These are phyloP conservation scores for Aspergillus uvarum DNA, from an alignment of 2,329 filamentous ascomycete genomes.

Conservation along the genomic window DNA sequence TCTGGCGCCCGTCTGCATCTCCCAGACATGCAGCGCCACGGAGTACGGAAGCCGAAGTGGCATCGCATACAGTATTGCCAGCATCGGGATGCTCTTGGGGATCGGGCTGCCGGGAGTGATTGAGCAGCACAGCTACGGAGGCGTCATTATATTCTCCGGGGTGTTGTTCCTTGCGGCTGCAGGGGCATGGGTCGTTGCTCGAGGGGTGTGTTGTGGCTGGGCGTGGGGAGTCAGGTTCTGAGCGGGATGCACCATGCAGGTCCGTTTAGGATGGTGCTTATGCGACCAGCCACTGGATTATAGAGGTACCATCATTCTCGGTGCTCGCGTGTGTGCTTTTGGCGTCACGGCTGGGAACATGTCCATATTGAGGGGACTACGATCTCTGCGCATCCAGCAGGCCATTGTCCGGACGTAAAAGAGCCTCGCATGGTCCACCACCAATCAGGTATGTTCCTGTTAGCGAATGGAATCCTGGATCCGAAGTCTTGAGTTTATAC, in stretches of 20 bases:
- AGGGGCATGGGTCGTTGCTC: not conserved
- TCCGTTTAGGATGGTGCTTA: no score
- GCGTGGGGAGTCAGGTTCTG: not conserved
- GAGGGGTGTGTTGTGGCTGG: constrained; percentile 2
- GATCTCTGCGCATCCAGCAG: no score
- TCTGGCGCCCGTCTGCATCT: constrained; percentile 5
- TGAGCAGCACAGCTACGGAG: not conserved
- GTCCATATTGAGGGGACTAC: no score
- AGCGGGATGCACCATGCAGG: not conserved
- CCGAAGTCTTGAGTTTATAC: not conserved
- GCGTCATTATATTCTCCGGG: constrained; percentile 3
- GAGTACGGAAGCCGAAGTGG: constrained; percentile 1
- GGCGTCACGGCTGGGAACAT: no score
- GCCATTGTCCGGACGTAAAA: no score
- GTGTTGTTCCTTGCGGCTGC: constrained; percentile 5
- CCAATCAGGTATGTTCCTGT: not conserved
- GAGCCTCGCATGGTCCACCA: not conserved
- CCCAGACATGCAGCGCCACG: not conserved
- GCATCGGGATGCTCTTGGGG: constrained; percentile 1
- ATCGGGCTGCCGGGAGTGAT: not conserved
- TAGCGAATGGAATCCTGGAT: not conserved
- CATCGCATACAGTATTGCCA: constrained; percentile 3
- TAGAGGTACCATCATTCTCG: not conserved
- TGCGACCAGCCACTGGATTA: not conserved
- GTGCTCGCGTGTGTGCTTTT: not conserved